Conservation (phyloP, 805 yeast genomes). For the Diddensiella santjacobensis region DNA sequence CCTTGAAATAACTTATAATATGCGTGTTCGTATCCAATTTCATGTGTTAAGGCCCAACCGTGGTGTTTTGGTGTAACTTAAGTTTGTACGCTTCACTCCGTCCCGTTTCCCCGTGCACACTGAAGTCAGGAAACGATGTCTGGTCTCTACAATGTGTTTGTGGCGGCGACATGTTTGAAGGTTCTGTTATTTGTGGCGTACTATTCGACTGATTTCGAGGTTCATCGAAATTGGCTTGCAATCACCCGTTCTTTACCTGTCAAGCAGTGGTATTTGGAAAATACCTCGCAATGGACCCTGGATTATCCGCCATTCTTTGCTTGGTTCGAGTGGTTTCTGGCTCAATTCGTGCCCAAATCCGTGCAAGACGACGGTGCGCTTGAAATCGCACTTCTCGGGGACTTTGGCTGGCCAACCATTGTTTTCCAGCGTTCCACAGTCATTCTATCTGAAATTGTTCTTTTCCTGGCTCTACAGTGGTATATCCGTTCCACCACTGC, state of each 20-base stretch:
- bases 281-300: slow-evolving; percentile 83
- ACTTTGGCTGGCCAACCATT: slow-evolving; percentile 73
- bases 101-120: too few species aligned
- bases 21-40: slow-evolving; percentile 18
- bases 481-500: slow-evolving; percentile 42
- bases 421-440: slow-evolving; percentile 82
- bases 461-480: slow-evolving; percentile 69
- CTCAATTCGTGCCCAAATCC: slow-evolving; percentile 61
- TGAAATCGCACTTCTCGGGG: slow-evolving; percentile 59
- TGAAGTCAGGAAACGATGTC: too few species aligned
- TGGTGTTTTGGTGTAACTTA: neutral
- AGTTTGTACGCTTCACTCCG: too few species aligned
- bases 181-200: slow-evolving; percentile 71
- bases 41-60: slow-evolving; percentile 1
- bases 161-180: slow-evolving; percentile 57
- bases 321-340: slow-evolving; percentile 79
- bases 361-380: slow-evolving; percentile 76
- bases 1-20: slow-evolving; percentile 12
- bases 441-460: slow-evolving; percentile 65
- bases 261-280: slow-evolving; percentile 77
- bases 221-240: slow-evolving; percentile 96
- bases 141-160: slow-evolving; percentile 58
- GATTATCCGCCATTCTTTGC: slow-evolving; percentile 99
- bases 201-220: slow-evolving; percentile 95
- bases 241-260: slow-evolving; percentile 75